phyloP scores from a whole-genome alignment of 2,329 filamentous ascomycete species.

The Alternaria arbusti region DNA sequence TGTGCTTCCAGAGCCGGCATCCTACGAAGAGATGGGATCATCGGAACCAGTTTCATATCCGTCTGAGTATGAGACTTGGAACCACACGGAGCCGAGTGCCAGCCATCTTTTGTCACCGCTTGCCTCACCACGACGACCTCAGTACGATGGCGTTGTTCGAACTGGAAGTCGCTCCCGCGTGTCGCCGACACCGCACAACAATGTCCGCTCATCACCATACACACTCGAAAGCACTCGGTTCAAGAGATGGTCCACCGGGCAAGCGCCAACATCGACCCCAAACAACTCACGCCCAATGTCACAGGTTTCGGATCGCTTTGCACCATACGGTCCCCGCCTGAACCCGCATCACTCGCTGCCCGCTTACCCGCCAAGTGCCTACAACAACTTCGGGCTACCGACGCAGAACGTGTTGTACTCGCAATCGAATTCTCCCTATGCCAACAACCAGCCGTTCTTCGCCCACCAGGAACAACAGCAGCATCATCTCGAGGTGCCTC shows the following conservation, averaged over 20 bases:
- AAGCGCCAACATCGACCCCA: conserved; percentile 65
- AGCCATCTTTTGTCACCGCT: conserved; percentile 73
- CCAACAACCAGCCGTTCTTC: conserved; percentile 54
- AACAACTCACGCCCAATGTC: conserved; percentile 61
- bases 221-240: conserved; percentile 69
- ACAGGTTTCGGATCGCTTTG: conserved; percentile 66
- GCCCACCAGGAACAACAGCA: conserved; percentile 57
- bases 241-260: conserved; percentile 79
- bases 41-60: conserved; percentile 71
- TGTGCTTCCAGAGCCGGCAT: conserved; percentile 69
- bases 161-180: conserved; percentile 71
- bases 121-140: conserved; percentile 71
- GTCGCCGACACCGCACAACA: conserved; percentile 73
- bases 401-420: conserved; percentile 48
- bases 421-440: conserved; percentile 60
- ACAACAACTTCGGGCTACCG: conserved; percentile 40
- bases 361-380: conserved; percentile 41
- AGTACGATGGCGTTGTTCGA: conserved; percentile 56
- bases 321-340: conserved; percentile 64
- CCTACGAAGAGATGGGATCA: conserved; percentile 74
- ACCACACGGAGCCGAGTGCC: conserved; percentile 70
- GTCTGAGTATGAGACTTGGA: conserved; percentile 67
- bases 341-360: conserved; percentile 53
- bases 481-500: conserved; percentile 63
- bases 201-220: conserved; percentile 73